Evolutionary conservation across 768 basidiomycete genomes (phyloP), one percentile per base, ranked within the genome.

Genomic region (Suillus variegatus): DNA sequence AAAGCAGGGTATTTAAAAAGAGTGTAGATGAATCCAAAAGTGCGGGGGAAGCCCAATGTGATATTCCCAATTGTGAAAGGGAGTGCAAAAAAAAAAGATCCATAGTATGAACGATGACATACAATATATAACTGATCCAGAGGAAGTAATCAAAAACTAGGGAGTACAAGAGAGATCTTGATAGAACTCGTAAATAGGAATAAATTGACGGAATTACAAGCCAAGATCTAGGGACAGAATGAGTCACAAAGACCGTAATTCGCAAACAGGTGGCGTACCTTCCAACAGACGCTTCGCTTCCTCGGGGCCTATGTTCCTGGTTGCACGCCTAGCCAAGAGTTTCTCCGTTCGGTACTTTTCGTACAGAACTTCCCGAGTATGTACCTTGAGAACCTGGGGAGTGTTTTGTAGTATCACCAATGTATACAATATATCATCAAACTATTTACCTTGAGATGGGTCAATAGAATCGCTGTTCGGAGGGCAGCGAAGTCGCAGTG

Each of bases 291-390:
- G 84, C 70, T 88, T 85, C 70, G 88, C 81, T 72, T 93, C 86
- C 68, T 88, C 89, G 61, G 92, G 89, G 62, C 88, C 86, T 70
- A 94, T 93, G 68, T 87, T 85, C 70, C 85, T 84, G 25, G 93
- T 94, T 25, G 91, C 93, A 68, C 94, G 90, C 68, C 92, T 85
- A 54, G 92, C 93, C 22, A 95, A 86, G 64, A 95, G 85, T 78
- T 94, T 94, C 81, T 95, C 94, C 1, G 93, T 95, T 73, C 96
- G 84, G 77, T 90, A 98, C 71, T 89, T 90, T 82, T 98, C 96
- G 76, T 98, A 98, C 77, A 96, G 78, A 64, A 94, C 92, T 75
- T 97, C 93, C 70, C 89, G 89, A 40, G 95, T 96, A 65, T 87
- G 88, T 54, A 82, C 86, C 79, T 93, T 94, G 66, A 97, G 82